phyloP scores from a whole-genome alignment of 2,329 filamentous ascomycete species.

The Mycosphaerella arachidis region DNA sequence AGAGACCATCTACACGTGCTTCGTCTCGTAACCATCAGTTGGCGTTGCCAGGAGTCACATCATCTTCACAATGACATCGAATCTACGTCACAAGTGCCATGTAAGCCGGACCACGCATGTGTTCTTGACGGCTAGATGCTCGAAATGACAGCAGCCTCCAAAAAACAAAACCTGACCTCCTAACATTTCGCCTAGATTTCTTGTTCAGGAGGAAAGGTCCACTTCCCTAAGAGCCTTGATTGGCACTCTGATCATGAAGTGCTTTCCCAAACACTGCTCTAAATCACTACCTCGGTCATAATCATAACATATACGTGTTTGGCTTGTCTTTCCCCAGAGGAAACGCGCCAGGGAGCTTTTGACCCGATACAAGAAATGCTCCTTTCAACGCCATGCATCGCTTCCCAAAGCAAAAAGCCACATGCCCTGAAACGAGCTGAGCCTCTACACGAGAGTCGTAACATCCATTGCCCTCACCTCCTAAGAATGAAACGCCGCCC shows the following conservation, averaged over 20 bases:
- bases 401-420: background rate
- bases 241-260: background rate
- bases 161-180: no score
- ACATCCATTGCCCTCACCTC: background rate
- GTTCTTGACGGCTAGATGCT: no score
- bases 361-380: background rate
- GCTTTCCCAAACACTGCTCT: background rate
- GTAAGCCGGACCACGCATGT: no score
- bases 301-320: background rate
- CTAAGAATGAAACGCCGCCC: conserved; percentile 64
- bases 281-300: background rate
- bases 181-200: no score
- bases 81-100: no score
- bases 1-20: no score
- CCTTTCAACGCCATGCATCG: conserved; percentile 4
- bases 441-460: background rate
- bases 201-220: no score
- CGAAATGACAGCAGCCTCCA: no score
- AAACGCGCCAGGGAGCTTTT: background rate
- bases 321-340: background rate
- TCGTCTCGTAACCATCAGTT: no score
- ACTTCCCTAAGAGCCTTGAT: no score
- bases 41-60: no score
- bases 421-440: background rate
- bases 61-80: no score